These are phyloP conservation scores for Tillandsia fasciculata DNA, from an alignment of 176 grass and related monocot species.

Conservation along the genomic window DNA sequence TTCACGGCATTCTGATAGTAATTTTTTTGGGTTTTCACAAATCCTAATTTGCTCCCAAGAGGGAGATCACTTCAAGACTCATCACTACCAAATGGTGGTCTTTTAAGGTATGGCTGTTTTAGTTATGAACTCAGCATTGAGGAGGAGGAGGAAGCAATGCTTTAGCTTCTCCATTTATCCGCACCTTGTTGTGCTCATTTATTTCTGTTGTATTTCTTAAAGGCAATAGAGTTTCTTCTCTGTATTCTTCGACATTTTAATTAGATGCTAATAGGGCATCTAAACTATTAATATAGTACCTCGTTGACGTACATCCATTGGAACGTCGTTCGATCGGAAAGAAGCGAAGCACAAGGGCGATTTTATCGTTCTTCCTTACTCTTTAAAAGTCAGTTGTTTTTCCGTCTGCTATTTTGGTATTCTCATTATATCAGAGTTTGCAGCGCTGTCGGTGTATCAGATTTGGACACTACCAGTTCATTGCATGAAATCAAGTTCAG, in stretches of 20 bases:
- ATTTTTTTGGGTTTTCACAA: slow-evolving; percentile 36
- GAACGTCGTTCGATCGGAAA: neutral
- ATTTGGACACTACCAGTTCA: neutral
- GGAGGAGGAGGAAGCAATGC: slow-evolving; percentile 5
- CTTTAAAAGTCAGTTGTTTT: neutral
- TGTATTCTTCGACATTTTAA: slow-evolving; percentile 29
- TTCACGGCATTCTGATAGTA: slow-evolving; percentile 25
- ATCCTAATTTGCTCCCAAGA: slow-evolving; percentile 26
- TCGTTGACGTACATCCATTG: no score
- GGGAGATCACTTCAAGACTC: slow-evolving; percentile 17
- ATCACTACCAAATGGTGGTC: slow-evolving; percentile 19
- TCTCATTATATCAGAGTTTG: neutral
- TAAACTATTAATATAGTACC: slow-evolving; percentile 5
- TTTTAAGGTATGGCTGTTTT: slow-evolving; percentile 24
- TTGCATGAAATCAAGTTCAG: no score
- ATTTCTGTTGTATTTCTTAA: slow-evolving; percentile 44
- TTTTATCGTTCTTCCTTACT: neutral
- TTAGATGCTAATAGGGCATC: slow-evolving; percentile 16
- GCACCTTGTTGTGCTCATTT: slow-evolving; percentile 31
- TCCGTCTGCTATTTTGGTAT: neutral
- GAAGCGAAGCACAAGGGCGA: neutral
- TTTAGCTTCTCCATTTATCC: slow-evolving; percentile 37
- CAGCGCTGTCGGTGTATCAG: neutral
- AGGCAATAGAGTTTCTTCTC: slow-evolving; percentile 29
- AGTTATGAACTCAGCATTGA: slow-evolving; percentile 13